Evolutionary conservation across 169 alveolate genomes (phyloP), one percentile per base, ranked within the genome.

Genomic region (Plasmodium yoelii): DNA sequence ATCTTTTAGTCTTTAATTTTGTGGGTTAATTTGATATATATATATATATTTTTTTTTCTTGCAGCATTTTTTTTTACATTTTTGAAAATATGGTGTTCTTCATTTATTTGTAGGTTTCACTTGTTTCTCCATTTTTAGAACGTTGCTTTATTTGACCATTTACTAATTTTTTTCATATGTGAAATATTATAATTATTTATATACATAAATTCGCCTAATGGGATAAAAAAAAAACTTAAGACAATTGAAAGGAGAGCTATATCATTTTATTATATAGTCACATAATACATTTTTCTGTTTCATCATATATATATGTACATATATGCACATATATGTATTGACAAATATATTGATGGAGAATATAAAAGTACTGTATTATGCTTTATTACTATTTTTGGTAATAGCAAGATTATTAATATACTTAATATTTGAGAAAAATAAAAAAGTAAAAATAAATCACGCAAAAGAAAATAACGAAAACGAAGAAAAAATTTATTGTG

Each of bases 341-440:
- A 18, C 26, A 57, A 8, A 42, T 18, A 57, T 68, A 68, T 47
- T 28, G 19, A 69, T 69, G 60, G 80, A 49, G 13, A 69, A 22
- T 44, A 44, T 46, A 42, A 67, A 64, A 34, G 51, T 68, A 60
- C 34, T 64, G 77, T 46, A 12, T 44, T 63, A 77, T 51, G 59
- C 59, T 42, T 61, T 77, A 63, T 6, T 44, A n/a, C 55, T 77
- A 49, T 47, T 77, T 49, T 49, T 77, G 26, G n/a, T 65, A 24
- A 49, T 77, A 19, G n/a, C 65, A 77, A 75, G 69, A n/a, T 28
- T 53, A 47, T 77, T 74, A 75, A 8, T 77, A 63, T 77, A 77
- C 15, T 44, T 63, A 46, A 64, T 10, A 77, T 8, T 46, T 19
- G 69, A 47, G 46, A 56, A 63, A n/a, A 46, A 61, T 61, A 77